Conservation (phyloP, 2,329 filamentous ascomycete species). For the Phyllosticta paracitricarpa region DNA sequence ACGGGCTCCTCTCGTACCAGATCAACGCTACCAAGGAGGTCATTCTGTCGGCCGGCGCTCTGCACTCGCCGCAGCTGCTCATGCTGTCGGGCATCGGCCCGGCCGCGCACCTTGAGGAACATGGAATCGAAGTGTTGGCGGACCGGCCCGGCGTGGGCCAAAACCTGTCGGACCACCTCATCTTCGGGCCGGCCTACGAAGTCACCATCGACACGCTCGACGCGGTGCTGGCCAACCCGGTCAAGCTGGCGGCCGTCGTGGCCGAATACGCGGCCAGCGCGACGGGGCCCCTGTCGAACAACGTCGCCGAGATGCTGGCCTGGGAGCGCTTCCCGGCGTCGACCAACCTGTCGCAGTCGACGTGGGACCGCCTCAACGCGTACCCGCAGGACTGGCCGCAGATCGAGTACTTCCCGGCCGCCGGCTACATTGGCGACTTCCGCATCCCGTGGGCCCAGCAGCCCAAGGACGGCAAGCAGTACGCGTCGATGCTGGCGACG, state of each 20-base stretch:
- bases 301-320: slow-evolving; percentile 16
- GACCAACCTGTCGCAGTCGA: slow-evolving; percentile 9
- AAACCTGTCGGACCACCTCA: slow-evolving; percentile 21
- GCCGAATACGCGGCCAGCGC: slow-evolving; percentile 13
- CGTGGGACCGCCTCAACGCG: not conserved
- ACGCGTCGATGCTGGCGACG: slow-evolving; percentile 22
- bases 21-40: slow-evolving; percentile 30
- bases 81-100: slow-evolving; percentile 30
- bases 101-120: slow-evolving; percentile 11
- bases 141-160: slow-evolving; percentile 20
- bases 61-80: slow-evolving; percentile 32
- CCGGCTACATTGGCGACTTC: slow-evolving; percentile 15
- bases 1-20: slow-evolving; percentile 6
- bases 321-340: slow-evolving; percentile 14
- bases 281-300: slow-evolving; percentile 15
- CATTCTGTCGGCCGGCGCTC: slow-evolving; percentile 34
- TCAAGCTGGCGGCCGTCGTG: slow-evolving; percentile 14
- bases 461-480: slow-evolving; percentile 21
- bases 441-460: slow-evolving; percentile 14
- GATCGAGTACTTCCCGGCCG: slow-evolving; percentile 18
- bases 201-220: slow-evolving; percentile 15
- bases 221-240: slow-evolving; percentile 13
- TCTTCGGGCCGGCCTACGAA: slow-evolving; percentile 17
- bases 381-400: slow-evolving; percentile 15
- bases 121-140: slow-evolving; percentile 16